These are phyloP conservation scores for Dacryopinax primogenitus DNA, from an alignment of 768 basidiomycete species.

Conservation along the genomic window DNA sequence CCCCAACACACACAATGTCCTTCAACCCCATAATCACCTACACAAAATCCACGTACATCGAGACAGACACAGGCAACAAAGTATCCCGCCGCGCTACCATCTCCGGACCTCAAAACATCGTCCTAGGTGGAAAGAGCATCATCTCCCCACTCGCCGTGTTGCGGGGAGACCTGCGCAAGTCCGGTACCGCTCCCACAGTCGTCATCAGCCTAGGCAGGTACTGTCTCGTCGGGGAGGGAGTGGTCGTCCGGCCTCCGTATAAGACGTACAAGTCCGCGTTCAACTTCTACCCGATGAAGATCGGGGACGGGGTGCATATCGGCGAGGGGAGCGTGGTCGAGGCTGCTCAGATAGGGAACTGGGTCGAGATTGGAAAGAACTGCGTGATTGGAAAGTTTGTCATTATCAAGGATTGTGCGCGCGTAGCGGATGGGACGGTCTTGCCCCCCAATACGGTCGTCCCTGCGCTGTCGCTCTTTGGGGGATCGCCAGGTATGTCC, in stretches of 20 bases:
- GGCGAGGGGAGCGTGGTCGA: conserved; percentile 82
- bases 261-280: conserved; percentile 83
- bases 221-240: conserved; percentile 79
- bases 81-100: conserved; percentile 86
- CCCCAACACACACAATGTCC: neutral
- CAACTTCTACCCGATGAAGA: conserved; percentile 97
- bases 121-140: conserved; percentile 92
- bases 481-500: conserved; percentile 72
- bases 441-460: conserved; percentile 87
- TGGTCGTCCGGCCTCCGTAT: conserved; percentile 79
- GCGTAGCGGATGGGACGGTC: conserved; percentile 77
- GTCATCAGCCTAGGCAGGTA: conserved; percentile 89
- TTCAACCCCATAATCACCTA: neutral
- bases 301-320: conserved; percentile 90
- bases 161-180: conserved; percentile 80
- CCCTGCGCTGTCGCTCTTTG: conserved; percentile 71
- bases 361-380: conserved; percentile 89
- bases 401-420: conserved; percentile 90
- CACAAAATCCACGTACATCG: neutral
- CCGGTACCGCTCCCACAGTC: conserved; percentile 83
- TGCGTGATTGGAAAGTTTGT: conserved; percentile 94
- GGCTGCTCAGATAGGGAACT: conserved; percentile 86
- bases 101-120: conserved; percentile 89
- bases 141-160: conserved; percentile 83
- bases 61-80: conserved; percentile 77